Base-by-base conservation (phyloP, 768 basidiomycete genomes). In the Symmetrospora coprosmae region DNA sequence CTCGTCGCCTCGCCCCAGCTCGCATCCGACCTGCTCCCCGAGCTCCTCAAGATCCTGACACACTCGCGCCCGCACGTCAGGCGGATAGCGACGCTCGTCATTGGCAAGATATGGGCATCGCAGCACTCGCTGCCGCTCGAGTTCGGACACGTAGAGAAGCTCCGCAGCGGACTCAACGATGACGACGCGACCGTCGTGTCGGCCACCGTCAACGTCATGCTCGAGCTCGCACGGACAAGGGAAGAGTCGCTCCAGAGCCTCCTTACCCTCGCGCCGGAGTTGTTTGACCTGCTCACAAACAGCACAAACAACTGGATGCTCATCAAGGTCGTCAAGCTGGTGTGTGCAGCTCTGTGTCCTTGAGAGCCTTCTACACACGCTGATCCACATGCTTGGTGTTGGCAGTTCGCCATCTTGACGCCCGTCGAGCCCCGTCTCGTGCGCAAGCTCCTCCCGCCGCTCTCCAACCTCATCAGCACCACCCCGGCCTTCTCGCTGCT, bases 251-350 rank as follows among this genome's bases (percentile, higher is more conserved):
- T 79, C 43, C 82, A 83, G 63, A 88, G 91, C 7, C 90, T 88
- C 70, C 77, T 99, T 7, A 77, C 82, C 2, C 74, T 99, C 38
- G 94, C 92, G 1, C 94, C 94, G 9, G 86, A 86, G 66, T 73
- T 97, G 53, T 99, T 97, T 72, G 87, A 86, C 68, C 78, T 97
- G 11, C 75, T 99, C 61, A 94, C 88, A 0, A 88, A 84, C 1
- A 89, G 89, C 11, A 85, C 86, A 9, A 97, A 99, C 72, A 99
- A 99, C 68, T 99, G 94, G 94, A 92, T 97, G 87, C 79, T 99
- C 61, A 99, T 99, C 73, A 99, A 99, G 74, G 84, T 97, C 53
- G 83, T 97, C 71, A 99, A 99, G 74, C 73, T 97, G 72, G 92
- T 90, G 72, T 68, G 78, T 69, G 60, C 40, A 21, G 28, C 23